These are phyloP conservation scores for Phialocephala sp. DNA, from an alignment of 2,329 filamentous ascomycete species.

Conservation along the genomic window DNA sequence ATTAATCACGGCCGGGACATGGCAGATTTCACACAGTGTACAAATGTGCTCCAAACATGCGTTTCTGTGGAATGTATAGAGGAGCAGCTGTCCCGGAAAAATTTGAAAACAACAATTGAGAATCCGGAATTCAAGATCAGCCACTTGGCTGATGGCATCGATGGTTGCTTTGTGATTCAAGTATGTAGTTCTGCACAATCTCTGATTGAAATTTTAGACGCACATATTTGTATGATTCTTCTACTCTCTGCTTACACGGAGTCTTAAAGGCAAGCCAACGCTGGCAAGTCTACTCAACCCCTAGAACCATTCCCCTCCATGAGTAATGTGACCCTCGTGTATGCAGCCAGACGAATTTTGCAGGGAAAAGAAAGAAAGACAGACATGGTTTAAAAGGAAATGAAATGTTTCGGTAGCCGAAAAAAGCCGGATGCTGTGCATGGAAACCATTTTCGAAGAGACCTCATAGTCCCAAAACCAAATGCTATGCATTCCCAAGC, in stretches of 20 bases:
- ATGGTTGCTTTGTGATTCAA: too few species aligned
- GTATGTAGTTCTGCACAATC: too few species aligned
- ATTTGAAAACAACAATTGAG: not conserved
- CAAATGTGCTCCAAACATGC: too few species aligned
- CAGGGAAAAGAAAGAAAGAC: constrained; percentile 17
- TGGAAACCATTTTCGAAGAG: constrained; percentile 9
- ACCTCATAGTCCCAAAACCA: constrained; percentile 28
- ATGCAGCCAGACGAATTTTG: constrained; percentile 36
- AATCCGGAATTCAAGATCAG: not conserved
- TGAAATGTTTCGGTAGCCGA: constrained; percentile 11
- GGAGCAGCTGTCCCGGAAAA: not conserved
- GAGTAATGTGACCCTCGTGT: constrained; percentile 33
- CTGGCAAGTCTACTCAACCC: constrained; percentile 1
- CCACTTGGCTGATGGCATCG: constrained; percentile 5
- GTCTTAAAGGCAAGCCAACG: not conserved
- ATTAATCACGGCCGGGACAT: too few species aligned
- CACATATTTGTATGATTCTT: constrained; percentile 11
- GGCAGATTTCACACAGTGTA: too few species aligned
- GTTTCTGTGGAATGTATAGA: too few species aligned
- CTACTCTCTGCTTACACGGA: constrained; percentile 6
- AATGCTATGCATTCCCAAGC: constrained; percentile 29
- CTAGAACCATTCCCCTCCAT: constrained; percentile 16
- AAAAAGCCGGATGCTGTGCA: constrained; percentile 14
- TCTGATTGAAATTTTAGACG: not conserved
- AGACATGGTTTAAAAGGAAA: constrained; percentile 17